Percentiles rank a stretch among this genome's conserved stretches.
phyloP scores from a whole-genome alignment of 352 stramenopile genomes.

The Globisporangium viniferum region DNA sequence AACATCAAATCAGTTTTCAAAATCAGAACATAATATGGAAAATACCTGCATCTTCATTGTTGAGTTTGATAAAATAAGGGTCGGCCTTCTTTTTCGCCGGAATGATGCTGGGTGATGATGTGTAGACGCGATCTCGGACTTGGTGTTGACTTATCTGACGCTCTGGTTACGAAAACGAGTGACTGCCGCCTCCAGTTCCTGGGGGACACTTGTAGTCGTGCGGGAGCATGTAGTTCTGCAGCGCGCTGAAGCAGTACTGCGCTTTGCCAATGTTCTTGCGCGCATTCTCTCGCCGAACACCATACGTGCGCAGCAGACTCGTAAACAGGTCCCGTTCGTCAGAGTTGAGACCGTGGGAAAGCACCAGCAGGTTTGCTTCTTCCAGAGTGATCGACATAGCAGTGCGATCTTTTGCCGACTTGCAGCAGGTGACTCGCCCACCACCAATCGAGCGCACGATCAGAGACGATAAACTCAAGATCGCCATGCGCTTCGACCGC shows the following conservation, averaged over 20 bases:
- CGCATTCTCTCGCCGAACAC: conserved; percentile 79
- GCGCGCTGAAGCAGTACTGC: conserved; percentile 79
- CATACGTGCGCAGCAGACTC: conserved; percentile 64
- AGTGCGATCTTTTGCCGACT: conserved; percentile 96
- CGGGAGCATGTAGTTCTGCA: conserved; percentile 84
- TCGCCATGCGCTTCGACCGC: conserved; percentile 75
- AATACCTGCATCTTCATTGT: conserved; percentile 8
- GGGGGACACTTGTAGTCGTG: conserved; percentile 76
- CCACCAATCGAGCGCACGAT: conserved; percentile 81
- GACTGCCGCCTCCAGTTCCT: conserved; percentile 71
- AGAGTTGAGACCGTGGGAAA: conserved; percentile 45
- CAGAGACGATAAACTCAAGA: conserved; percentile 70
- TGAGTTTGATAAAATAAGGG: conserved; percentile 3
- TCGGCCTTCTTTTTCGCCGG: neutral
- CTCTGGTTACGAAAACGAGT: conserved; percentile 43
- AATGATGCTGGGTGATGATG: neutral
- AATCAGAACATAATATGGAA: neutral
- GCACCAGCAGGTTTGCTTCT: conserved; percentile 67
- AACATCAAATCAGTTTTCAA: conserved; percentile 5
- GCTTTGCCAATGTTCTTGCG: conserved; percentile 86
- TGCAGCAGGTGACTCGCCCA: conserved; percentile 94
- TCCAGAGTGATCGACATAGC: conserved; percentile 97
- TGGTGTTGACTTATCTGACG: neutral
- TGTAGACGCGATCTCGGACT: neutral
- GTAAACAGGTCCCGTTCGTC: conserved; percentile 59